A percentile compares a stretch with the other conserved stretches of the same genome.
Evolutionary conservation across 2,329 filamentous ascomycete species (phyloP).

Genomic region (Paecilomyces dactylethromorphus): DNA sequence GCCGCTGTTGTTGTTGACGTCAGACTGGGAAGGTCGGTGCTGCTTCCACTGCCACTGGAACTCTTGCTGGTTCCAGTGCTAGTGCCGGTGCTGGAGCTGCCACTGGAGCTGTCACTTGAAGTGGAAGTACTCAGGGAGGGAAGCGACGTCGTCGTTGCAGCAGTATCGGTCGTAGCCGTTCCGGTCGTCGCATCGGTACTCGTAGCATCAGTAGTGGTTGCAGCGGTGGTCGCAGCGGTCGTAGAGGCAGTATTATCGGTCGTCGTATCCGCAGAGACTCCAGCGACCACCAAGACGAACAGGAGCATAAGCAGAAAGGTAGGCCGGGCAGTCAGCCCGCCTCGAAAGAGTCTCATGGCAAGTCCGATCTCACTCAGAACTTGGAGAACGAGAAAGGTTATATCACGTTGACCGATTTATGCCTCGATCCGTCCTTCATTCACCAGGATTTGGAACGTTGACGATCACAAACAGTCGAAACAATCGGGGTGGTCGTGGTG

Average conservation of each 20-base stretch:
- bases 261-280: constrained; percentile 13
- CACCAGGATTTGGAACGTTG: background rate
- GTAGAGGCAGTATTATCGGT: constrained; percentile 13
- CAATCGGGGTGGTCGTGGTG: background rate
- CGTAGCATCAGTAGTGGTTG: constrained; percentile 14
- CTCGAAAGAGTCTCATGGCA: constrained; percentile 4
- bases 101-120: constrained; percentile 11
- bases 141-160: constrained; percentile 12
- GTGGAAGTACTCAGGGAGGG: constrained; percentile 12
- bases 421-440: background rate
- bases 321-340: constrained; percentile 4
- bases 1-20: constrained; percentile 51
- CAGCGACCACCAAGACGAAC: constrained; percentile 9
- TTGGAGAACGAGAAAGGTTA: background rate
- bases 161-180: constrained; percentile 12
- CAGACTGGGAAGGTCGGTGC: constrained; percentile 30
- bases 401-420: background rate
- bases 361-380: background rate
- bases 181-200: background rate
- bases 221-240: constrained; percentile 10
- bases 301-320: constrained; percentile 12
- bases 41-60: background rate
- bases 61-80: background rate
- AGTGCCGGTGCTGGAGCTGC: constrained; percentile 9
- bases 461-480: background rate